Conservation (phyloP, 2,329 filamentous ascomycete species). For the Onygena corvina region DNA sequence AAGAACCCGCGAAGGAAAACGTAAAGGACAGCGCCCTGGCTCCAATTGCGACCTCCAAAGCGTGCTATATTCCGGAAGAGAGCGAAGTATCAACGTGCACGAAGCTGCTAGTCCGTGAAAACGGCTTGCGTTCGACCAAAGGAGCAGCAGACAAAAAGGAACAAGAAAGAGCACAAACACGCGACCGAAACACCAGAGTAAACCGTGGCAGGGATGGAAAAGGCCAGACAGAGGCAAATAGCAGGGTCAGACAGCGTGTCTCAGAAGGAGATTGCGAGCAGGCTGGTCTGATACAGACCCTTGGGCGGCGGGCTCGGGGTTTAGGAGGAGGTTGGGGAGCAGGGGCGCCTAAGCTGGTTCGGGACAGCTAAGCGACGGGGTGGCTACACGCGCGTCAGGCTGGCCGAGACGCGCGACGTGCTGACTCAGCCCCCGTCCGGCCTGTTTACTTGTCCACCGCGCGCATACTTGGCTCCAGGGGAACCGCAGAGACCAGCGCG, state of each 20-base stretch:
- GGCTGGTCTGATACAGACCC: conserved; percentile 5
- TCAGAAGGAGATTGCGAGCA: background rate
- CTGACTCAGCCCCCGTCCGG: conserved; percentile 6
- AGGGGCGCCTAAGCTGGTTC: conserved; percentile 7
- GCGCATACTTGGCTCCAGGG: conserved; percentile 5
- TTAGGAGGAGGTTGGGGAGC: conserved; percentile 2
- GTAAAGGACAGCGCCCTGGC: background rate
- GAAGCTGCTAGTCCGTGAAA: no score
- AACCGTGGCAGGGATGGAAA: background rate
- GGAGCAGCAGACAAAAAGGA: background rate
- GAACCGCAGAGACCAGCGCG: background rate
- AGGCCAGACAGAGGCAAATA: background rate
- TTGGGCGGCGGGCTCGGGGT: no score
- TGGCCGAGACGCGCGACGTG: background rate
- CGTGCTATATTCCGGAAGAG: background rate
- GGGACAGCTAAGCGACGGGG: conserved; percentile 8
- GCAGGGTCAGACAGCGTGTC: background rate
- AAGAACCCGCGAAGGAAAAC: conserved; percentile 7
- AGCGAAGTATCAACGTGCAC: no score
- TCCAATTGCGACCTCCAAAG: background rate
- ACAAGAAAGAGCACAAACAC: background rate
- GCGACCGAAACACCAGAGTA: background rate
- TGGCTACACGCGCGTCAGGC: background rate
- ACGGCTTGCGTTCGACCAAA: background rate
- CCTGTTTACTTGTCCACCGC: background rate